Evolutionary conservation across 352 stramenopile genomes (phyloP).

Genomic region (Pilasporangium apinafurcum): DNA sequence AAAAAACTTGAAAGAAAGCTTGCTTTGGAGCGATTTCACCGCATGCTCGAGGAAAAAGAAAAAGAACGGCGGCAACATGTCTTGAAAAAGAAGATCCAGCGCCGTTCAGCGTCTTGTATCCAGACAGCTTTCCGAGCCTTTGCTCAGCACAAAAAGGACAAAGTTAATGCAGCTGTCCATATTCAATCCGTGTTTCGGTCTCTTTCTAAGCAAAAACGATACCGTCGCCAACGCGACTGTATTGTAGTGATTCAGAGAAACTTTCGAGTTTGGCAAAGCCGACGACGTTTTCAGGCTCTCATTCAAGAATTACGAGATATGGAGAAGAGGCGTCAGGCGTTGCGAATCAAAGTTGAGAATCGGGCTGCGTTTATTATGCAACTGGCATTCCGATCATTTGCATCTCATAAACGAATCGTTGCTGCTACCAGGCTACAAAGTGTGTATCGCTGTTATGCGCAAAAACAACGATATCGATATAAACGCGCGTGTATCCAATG

Average conservation of each 20-base stretch:
- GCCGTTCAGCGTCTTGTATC: slow-evolving; percentile 16
- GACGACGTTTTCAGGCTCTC: slow-evolving; percentile 20
- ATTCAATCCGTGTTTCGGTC: slow-evolving; percentile 22
- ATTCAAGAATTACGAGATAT: slow-evolving; percentile 26
- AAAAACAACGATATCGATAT: slow-evolving; percentile 9
- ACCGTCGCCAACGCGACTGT: slow-evolving; percentile 13
- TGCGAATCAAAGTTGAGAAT: slow-evolving; percentile 13
- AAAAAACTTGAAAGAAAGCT: slow-evolving; percentile 11
- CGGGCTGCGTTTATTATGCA: slow-evolving; percentile 14
- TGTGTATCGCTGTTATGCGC: slow-evolving; percentile 3
- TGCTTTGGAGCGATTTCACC: slow-evolving; percentile 27
- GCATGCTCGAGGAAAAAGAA: slow-evolving; percentile 23
- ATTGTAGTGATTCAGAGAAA: slow-evolving; percentile 27
- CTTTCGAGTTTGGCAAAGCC: slow-evolving; percentile 27
- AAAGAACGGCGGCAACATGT: slow-evolving; percentile 8
- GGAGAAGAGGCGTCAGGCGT: slow-evolving; percentile 12
- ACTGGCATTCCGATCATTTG: slow-evolving; percentile 7
- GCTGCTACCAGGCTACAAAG: slow-evolving; percentile 9
- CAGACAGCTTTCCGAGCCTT: slow-evolving; percentile 23
- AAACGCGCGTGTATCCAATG: slow-evolving; percentile 8
- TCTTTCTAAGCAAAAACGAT: slow-evolving; percentile 11
- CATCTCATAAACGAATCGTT: slow-evolving; percentile 10
- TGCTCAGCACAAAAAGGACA: slow-evolving; percentile 4
- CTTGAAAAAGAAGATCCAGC: slow-evolving; percentile 21
- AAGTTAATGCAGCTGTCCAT: slow-evolving; percentile 16